Evolutionary conservation across 2,329 filamentous ascomycete species (phyloP), one percentile per base, ranked within the genome.

Genomic region (Beauveria australis): DNA sequence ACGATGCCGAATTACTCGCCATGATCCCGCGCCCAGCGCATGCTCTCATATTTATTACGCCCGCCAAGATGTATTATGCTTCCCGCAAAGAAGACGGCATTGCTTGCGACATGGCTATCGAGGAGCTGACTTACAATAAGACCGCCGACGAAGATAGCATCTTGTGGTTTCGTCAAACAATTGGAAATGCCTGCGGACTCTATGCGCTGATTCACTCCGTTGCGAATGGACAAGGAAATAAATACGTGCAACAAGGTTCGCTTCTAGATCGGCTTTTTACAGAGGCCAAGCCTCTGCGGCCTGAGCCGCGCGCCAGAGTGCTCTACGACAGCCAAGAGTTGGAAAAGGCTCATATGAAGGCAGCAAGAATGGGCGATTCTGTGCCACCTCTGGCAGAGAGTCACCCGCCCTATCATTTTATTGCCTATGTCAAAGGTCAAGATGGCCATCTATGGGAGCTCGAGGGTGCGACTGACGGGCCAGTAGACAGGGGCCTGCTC

Each of bases 91-190:
- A 67, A 48, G 69, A 71, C 24, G 64, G 68, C 60, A 68, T 64
- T 2, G 56, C 64, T 6, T 63, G 67, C 28, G 61, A 62, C 5
- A 62, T 65, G 18, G 57, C 69, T 5, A 61, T 65, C 14, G 57
- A 69, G 5, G 64, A 67, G 10, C 41, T 71, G 33, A 71, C 70
- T 1, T 76, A 77, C 64, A 61, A 69, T 40, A 68, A 69, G 24
- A 64, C 65, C 8, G 73, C 73, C 2, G 66, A 68, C 0, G 88
- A 92, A 66, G 55, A 60, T 12, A 83, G 88, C 7, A 84, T 92
- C 1, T 76, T 90, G 19, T 95, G 90, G 90, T 94, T 91, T 76
- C 87, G 87, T 69, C 91, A 95, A 73, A 94, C 89, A 0, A 94
- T 95, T 67, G 83, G 85, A 61, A 88, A 94, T 70, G 89, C 90